Base-by-base conservation (phyloP, 441 rosid genomes). In the Adansonia madagascariensis region DNA sequence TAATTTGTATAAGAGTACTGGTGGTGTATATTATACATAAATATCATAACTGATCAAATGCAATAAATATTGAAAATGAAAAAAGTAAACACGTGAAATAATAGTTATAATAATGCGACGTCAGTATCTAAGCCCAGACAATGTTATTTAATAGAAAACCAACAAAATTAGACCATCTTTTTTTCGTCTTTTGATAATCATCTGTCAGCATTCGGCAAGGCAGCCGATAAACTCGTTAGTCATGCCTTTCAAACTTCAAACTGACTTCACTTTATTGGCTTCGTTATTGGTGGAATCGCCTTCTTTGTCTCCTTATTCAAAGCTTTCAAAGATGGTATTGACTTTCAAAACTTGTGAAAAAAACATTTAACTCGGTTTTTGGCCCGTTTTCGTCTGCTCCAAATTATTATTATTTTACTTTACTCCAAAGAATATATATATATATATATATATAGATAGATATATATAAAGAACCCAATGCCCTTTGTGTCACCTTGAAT, bases 401-500 rank as follows among this genome's bases (percentile, higher is more conserved):
- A 1, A 43, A 65, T 55, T 35, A 66, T 61, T 41, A 15, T 15
- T 27, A 27, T 2, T 27, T 27, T 27, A 27, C 35, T 22, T 17
- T 35, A 18, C 46, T 55, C 35, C 31, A 35, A 22, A 53, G 71
- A 79, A 74, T 27, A 20, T n/a, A 24, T 27, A 27, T 27, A 2
- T 27, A 27, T 27, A 27, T 27, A 0, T 27, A 1, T 27, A 27
- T 27, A 0, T 27, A 27, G 0, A 27, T 27, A 27, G 0, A 27
- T 27, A 31, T 2, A n/a, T n/a, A 17, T 56, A 50, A 69, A 12
- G 12, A 6, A 66, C 27, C 46, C 43, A 63, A 71, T 8, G 20
- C 44, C 50, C 35, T 27, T 75, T 24, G 17, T 63, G 77, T 76
- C 80, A 76, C 68, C 59, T 64, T 75, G 46, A 68, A 73, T 53